These are phyloP conservation scores for Saccharomycopsis amapae DNA, from an alignment of 805 yeast genomes.

Conservation along the genomic window DNA sequence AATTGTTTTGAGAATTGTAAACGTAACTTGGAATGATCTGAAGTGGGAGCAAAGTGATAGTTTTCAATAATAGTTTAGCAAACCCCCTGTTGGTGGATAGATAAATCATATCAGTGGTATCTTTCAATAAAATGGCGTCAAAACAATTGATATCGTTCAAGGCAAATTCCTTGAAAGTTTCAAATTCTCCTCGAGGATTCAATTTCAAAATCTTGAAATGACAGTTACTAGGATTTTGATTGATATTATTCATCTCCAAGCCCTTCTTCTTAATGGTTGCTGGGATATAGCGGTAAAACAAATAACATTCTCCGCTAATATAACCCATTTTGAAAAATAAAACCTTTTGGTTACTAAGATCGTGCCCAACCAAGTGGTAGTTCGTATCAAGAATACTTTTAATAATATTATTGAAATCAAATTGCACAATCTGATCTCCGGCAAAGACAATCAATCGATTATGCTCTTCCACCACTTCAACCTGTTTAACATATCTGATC, in stretches of 20 bases:
- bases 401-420: slow-evolving; percentile 20
- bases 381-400: slow-evolving; percentile 19
- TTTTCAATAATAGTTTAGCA: slow-evolving; percentile 12
- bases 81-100: slow-evolving; percentile 18
- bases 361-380: slow-evolving; percentile 22
- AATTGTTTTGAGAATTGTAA: slow-evolving; percentile 11
- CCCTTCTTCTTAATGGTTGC: slow-evolving; percentile 20
- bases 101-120: slow-evolving; percentile 16
- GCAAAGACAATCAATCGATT: slow-evolving; percentile 17
- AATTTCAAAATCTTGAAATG: slow-evolving; percentile 15
- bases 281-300: slow-evolving; percentile 18
- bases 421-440: slow-evolving; percentile 21
- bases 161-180: slow-evolving; percentile 13
- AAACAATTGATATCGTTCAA: slow-evolving; percentile 17
- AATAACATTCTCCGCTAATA: slow-evolving; percentile 14
- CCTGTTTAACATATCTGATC: slow-evolving; percentile 20
- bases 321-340: slow-evolving; percentile 19
- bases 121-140: slow-evolving; percentile 15
- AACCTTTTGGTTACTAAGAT: slow-evolving; percentile 20
- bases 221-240: slow-evolving; percentile 3
- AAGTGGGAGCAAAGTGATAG: slow-evolving; percentile 4
- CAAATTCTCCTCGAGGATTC: slow-evolving; percentile 14
- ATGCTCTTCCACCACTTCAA: slow-evolving; percentile 12
- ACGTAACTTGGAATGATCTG: slow-evolving; percentile 19
- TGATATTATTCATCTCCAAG: slow-evolving; percentile 15